Percentiles rank a stretch among this genome's conserved stretches.
Evolutionary conservation across 176 grass and related monocot genomes (phyloP).

Genomic region (Carex pumila): DNA sequence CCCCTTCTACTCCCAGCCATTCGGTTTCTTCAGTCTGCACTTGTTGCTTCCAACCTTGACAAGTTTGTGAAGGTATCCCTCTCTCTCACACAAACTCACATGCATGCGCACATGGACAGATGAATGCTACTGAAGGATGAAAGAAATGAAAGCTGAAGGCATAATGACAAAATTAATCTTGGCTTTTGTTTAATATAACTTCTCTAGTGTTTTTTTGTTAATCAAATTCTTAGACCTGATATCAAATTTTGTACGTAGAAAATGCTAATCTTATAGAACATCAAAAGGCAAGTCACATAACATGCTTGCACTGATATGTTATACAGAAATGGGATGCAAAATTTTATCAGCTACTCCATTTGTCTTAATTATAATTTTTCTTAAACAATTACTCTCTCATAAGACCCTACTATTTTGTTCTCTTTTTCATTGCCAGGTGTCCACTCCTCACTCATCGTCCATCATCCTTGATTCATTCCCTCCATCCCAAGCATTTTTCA

Average conservation of each 20-base stretch:
- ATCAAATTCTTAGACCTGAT: background rate
- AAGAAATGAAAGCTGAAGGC: background rate
- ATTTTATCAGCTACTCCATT: background rate
- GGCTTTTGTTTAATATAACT: background rate
- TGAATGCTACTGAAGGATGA: background rate
- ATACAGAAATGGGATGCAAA: background rate
- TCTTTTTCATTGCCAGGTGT: conserved; percentile 2
- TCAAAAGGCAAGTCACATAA: background rate
- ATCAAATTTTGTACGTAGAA: background rate
- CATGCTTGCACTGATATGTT: background rate
- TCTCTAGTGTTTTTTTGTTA: background rate
- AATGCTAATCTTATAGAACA: background rate
- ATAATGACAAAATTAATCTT: background rate
- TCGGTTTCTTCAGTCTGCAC: conserved; percentile 82
- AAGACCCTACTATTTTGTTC: background rate
- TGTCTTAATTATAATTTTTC: background rate
- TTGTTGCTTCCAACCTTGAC: conserved; percentile 83
- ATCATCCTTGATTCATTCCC: conserved; percentile 98
- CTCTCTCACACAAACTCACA: background rate
- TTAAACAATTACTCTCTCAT: background rate
- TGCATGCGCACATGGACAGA: background rate
- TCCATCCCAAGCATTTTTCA: conserved; percentile 97
- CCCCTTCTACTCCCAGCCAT: conserved; percentile 66
- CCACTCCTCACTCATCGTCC: conserved; percentile 89
- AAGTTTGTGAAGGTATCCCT: conserved; percentile 54